Evolutionary conservation across 352 stramenopile genomes (phyloP), one percentile per base, ranked within the genome.

Genomic region (Blastocystis hominis): DNA sequence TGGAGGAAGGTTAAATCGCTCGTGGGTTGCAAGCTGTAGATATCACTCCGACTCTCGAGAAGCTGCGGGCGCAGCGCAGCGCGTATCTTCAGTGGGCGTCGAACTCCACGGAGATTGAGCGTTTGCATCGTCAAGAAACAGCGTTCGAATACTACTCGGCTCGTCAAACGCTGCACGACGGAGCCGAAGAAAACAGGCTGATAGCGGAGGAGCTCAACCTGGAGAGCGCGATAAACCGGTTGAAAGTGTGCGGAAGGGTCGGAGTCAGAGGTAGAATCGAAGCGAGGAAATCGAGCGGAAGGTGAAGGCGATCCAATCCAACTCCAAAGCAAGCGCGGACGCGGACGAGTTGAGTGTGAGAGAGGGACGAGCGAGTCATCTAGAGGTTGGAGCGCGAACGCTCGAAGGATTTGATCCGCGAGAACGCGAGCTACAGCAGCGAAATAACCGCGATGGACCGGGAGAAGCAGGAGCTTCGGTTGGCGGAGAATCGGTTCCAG

Each of bases 31-130:
- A 36, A 62, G 5, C n/a, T 0, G 93, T 99, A 89, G 96, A 99
- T 91, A 99, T 99, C 90, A 99, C 95, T 36, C 97, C 97, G 36
- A 99, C 96, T 50, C 93, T 99, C 24, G 97, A 99, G 91, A 95
- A 97, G 78, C 89, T 99, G 17, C 92, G 96, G 46, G 92, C 93
- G 6, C 95, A 99, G 89, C 97, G 98, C 89, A 95, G 95, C 62
- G 93, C 97, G 86, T 99, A 99, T 90, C 91, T 98, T 10, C 96
- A 98, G 90, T 99, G 95, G 95, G 94, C 93, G 40, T 95, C 96
- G 75, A 98, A 98, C 90, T 98, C 98, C 89, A 96, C 95, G 2
- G 96, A 99, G 89, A 97, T 98, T 90, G 95, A 98, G 90, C 91
- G 95, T 0, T 93, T 99, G 54, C 92, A 98, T 86, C 91, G 96